A percentile compares a stretch with the other conserved stretches of the same genome.
phyloP scores from a whole-genome alignment of 768 basidiomycete genomes.

The Xerocomus brunneocitrinus region DNA sequence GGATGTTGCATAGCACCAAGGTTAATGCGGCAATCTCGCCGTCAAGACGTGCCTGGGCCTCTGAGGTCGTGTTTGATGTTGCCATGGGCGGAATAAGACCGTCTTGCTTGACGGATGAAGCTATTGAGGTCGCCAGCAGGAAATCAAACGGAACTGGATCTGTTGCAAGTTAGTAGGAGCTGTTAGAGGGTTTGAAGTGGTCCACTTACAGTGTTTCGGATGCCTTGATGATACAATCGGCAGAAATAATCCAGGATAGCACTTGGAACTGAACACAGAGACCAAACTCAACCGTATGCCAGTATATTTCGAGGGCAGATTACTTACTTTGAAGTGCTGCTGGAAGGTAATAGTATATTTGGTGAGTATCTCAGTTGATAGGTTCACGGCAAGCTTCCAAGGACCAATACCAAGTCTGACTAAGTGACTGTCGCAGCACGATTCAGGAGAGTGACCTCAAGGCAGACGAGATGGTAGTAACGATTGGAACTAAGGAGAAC shows the following conservation, averaged over 20 bases:
- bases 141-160: neutral
- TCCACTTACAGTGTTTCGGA: neutral
- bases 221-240: neutral
- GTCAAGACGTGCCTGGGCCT: neutral
- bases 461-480: too few species aligned
- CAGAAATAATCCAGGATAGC: neutral
- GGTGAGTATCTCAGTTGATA: too few species aligned
- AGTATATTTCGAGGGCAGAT: too few species aligned
- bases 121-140: neutral
- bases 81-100: neutral
- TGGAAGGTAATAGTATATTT: too few species aligned
- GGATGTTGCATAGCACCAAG: neutral
- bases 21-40: neutral
- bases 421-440: too few species aligned
- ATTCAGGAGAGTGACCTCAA: too few species aligned
- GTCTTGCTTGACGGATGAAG: neutral
- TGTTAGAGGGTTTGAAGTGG: neutral
- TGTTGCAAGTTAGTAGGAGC: neutral
- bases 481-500: too few species aligned
- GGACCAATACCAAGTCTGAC: too few species aligned
- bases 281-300: neutral
- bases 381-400: too few species aligned
- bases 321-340: too few species aligned
- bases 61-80: neutral
- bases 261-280: neutral